These are phyloP conservation scores for Globisporangium okanoganense DNA, from an alignment of 352 stramenopile genomes.

Conservation along the genomic window DNA sequence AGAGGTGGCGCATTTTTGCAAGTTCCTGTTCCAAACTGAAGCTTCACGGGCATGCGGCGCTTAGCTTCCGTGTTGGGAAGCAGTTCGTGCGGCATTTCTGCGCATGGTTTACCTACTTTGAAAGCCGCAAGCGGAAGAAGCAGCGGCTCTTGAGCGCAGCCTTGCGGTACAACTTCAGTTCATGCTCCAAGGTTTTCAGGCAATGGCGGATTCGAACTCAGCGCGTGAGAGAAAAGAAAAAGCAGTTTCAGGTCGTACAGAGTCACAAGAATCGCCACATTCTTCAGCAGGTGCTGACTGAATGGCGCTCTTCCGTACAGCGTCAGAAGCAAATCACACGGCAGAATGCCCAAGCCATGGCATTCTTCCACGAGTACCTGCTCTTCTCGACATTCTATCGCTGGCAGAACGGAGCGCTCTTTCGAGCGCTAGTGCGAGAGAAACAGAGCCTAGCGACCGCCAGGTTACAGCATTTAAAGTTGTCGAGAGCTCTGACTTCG, in stretches of 20 bases:
- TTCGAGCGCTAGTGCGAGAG: slow-evolving; percentile 3
- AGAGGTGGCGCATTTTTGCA: neutral
- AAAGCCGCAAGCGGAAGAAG: neutral
- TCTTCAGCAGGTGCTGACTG: neutral
- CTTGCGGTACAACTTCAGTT: neutral
- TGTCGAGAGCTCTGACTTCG: neutral
- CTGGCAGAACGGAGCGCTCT: slow-evolving; percentile 21
- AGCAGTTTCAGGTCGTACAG: neutral
- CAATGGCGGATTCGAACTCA: neutral
- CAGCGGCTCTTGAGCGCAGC: neutral
- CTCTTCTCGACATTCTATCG: slow-evolving; percentile 22
- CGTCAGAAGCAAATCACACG: neutral
- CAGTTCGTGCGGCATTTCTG: slow-evolving; percentile 3
- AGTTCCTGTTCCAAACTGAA: neutral
- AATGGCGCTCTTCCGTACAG: neutral
- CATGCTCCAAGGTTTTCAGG: neutral
- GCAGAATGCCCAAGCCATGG: slow-evolving; percentile 14
- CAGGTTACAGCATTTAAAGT: neutral
- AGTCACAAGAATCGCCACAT: neutral
- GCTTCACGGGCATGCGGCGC: neutral
- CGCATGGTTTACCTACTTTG: neutral
- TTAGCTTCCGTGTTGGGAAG: neutral
- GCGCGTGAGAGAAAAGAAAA: neutral
- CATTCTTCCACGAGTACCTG: slow-evolving; percentile 28
- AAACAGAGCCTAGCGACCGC: neutral